Conservation (phyloP, 495 filamentous ascomycete species). For the Oleoguttula mirabilis region DNA sequence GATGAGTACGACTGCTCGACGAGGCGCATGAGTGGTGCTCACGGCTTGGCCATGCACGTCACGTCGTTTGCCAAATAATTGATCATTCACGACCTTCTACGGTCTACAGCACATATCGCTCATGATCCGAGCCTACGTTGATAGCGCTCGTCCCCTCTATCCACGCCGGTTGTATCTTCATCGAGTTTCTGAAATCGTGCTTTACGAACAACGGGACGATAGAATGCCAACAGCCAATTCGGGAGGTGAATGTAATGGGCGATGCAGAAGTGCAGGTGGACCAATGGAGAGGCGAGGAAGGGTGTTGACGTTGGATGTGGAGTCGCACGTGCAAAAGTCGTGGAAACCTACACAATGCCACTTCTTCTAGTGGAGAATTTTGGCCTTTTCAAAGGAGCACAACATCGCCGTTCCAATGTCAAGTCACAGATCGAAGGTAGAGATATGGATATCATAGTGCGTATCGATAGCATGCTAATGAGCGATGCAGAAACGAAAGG, state of each 20-base stretch:
- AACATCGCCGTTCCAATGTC: no score
- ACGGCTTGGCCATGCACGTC: no score
- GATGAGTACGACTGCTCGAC: conserved; percentile 75
- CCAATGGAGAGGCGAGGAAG: not conserved
- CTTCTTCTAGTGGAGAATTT: not conserved
- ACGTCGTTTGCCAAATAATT: no score
- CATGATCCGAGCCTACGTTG: no score
- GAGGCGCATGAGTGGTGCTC: conserved; percentile 44
- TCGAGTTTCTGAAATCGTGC: no score
- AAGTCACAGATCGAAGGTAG: not conserved
- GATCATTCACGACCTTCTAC: no score
- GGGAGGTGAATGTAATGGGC: no score
- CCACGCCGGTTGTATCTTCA: no score
- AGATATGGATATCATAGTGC: not conserved
- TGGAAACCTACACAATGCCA: not conserved
- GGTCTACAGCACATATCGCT: no score
- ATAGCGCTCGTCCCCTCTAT: no score
- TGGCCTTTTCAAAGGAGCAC: not conserved
- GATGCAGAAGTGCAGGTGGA: not conserved
- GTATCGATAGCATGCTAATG: not conserved
- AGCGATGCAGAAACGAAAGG: conserved; percentile 22
- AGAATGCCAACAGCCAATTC: no score
- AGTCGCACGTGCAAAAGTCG: not conserved
- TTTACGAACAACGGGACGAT: no score
- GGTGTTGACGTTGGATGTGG: not conserved